A percentile compares a stretch with the other conserved stretches of the same genome.
Conservation (phyloP, 768 basidiomycete genomes). For the Calocera viscosa region DNA sequence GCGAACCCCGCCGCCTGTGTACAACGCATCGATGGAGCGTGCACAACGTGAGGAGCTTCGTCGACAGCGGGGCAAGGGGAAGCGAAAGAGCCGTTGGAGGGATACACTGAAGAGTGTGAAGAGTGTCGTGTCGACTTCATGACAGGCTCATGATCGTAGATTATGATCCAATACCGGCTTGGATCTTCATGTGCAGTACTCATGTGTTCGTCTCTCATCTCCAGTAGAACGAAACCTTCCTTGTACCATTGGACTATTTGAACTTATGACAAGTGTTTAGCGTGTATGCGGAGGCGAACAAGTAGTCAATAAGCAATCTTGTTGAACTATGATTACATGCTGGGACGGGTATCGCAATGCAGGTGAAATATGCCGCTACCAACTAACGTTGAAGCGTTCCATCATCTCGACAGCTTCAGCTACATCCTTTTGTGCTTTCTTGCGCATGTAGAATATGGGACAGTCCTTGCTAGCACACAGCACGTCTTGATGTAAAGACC, state of each 20-base stretch:
- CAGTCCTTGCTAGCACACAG: slow-evolving; percentile 95
- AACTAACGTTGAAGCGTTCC: slow-evolving; percentile 59
- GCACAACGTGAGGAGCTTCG: not conserved
- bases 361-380: slow-evolving; percentile 11
- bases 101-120: not conserved
- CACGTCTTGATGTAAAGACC: slow-evolving; percentile 97
- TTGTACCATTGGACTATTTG: not conserved
- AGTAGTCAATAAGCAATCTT: not conserved
- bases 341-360: slow-evolving; percentile 1
- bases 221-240: not conserved
- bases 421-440: slow-evolving; percentile 96
- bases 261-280: not conserved
- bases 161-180: not conserved
- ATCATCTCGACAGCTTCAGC: slow-evolving; percentile 67
- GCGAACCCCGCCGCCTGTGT: not conserved
- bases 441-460: slow-evolving; percentile 97
- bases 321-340: not conserved
- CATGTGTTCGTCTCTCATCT: not conserved
- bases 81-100: not conserved
- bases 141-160: not conserved
- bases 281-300: not conserved
- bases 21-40: not conserved
- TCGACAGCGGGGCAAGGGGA: not conserved
- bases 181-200: not conserved
- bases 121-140: not conserved